Conservation (phyloP, 371 early-diverging fungal genomes). For the Parasitella parasitica region DNA sequence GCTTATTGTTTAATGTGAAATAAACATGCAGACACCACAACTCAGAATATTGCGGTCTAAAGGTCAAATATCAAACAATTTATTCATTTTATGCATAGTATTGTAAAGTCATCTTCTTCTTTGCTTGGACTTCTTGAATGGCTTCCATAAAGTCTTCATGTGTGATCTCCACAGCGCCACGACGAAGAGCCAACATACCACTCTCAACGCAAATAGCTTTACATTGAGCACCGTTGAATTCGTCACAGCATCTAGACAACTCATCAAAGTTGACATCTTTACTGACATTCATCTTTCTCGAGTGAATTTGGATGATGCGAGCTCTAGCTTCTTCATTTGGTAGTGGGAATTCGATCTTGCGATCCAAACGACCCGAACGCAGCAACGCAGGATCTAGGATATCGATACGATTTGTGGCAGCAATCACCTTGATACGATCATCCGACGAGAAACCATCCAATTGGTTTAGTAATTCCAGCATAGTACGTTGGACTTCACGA, state of each 20-base stretch:
- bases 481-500: slow-evolving; percentile 99
- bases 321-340: slow-evolving; percentile 99
- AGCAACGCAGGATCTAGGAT: slow-evolving; percentile 99
- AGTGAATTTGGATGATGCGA: slow-evolving; percentile 99
- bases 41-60: background rate
- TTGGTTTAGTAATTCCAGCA: slow-evolving; percentile 99
- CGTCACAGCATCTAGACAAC: slow-evolving; percentile 97
- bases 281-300: slow-evolving; percentile 98
- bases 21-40: too few relatives aligned
- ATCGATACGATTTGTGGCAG: slow-evolving; percentile 99
- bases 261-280: slow-evolving; percentile 99
- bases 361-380: slow-evolving; percentile 98
- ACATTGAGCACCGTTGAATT: slow-evolving; percentile 99
- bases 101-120: slow-evolving; percentile 99
- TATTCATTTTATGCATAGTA: slow-evolving; percentile 78
- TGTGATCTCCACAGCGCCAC: slow-evolving; percentile 86
- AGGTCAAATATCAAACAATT: background rate
- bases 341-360: slow-evolving; percentile 99
- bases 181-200: slow-evolving; percentile 97
- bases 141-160: slow-evolving; percentile 99
- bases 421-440: slow-evolving; percentile 99
- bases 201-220: slow-evolving; percentile 97
- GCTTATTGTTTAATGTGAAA: too few relatives aligned
- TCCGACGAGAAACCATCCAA: slow-evolving; percentile 98
- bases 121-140: slow-evolving; percentile 99